These are phyloP conservation scores for Fusarium torulosum DNA, from an alignment of 2,329 filamentous ascomycete genomes.

Conservation along the genomic window DNA sequence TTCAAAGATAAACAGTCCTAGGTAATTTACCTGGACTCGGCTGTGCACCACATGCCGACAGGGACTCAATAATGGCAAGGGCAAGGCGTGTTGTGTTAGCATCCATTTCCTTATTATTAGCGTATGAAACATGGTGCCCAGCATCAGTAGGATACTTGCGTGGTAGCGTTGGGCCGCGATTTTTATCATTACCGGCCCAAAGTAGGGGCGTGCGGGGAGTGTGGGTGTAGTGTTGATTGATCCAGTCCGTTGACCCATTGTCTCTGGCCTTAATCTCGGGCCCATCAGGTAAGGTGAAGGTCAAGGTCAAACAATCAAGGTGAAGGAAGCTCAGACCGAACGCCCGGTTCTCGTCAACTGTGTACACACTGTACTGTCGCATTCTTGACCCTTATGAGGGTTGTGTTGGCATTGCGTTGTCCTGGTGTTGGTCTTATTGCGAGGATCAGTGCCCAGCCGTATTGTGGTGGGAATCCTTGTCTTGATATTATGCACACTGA, in stretches of 20 bases:
- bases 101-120: conserved; percentile 45
- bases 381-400: conserved; percentile 26
- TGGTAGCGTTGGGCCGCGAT: conserved; percentile 46
- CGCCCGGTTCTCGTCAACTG: conserved; percentile 30
- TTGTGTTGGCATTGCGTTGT: conserved; percentile 37
- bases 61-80: conserved; percentile 41
- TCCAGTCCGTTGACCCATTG: conserved; percentile 41
- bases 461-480: conserved; percentile 34
- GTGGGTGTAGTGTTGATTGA: conserved; percentile 19
- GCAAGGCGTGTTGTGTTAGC: conserved; percentile 25
- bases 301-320: conserved; percentile 34
- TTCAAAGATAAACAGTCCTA: conserved; percentile 42
- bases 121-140: conserved; percentile 48
- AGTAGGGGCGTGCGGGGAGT: conserved; percentile 38
- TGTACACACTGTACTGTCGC: conserved; percentile 43
- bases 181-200: conserved; percentile 45
- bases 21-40: conserved; percentile 42
- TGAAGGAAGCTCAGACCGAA: conserved; percentile 48
- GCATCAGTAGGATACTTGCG: conserved; percentile 38
- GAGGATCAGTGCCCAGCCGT: conserved; percentile 12
- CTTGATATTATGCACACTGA: conserved; percentile 25
- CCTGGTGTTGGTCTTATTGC: conserved; percentile 24
- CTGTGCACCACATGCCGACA: conserved; percentile 45
- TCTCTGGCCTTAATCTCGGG: conserved; percentile 48
- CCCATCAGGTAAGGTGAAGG: conserved; percentile 31